Percentiles rank a stretch among this genome's conserved stretches.
Evolutionary conservation across 192 early-diverging fungal species (phyloP).

Genomic region (Thoreauomyces humboldtii): DNA sequence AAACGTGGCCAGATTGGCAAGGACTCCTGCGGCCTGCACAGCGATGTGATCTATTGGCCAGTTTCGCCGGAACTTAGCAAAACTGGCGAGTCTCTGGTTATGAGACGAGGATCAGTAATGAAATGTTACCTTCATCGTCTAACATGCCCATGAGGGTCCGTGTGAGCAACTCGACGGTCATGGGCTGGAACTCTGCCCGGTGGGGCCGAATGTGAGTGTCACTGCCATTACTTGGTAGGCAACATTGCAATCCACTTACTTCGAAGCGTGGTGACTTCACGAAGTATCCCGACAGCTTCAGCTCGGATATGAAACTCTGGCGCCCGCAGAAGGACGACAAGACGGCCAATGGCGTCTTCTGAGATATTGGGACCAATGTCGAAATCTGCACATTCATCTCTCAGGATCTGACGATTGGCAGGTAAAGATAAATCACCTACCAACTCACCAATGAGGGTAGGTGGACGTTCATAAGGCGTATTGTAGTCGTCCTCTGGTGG

Average conservation of each 20-base stretch:
- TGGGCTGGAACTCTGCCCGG: not conserved
- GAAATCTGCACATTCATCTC: too few relatives aligned
- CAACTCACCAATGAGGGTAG: not conserved
- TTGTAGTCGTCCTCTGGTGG: too few relatives aligned
- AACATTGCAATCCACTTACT: too few relatives aligned
- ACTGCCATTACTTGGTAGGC: too few relatives aligned
- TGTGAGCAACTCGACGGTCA: not conserved
- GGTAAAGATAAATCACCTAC: too few relatives aligned
- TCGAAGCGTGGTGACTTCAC: not conserved
- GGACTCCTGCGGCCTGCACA: slow-evolving; percentile 14
- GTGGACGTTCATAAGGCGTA: slow-evolving; percentile 3
- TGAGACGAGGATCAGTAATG: too few relatives aligned
- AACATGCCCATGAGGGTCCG: slow-evolving; percentile 3
- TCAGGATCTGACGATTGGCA: too few relatives aligned
- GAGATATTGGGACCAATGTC: not conserved
- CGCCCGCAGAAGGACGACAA: slow-evolving; percentile 6
- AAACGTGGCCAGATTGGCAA: slow-evolving; percentile 10
- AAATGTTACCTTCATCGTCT: slow-evolving; percentile 22
- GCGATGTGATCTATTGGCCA: slow-evolving; percentile 24
- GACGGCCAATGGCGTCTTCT: not conserved
- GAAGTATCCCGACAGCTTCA: slow-evolving; percentile 16
- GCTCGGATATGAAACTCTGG: slow-evolving; percentile 24
- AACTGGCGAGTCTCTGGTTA: too few relatives aligned
- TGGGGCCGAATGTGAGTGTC: too few relatives aligned
- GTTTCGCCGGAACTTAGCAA: not conserved